phyloP scores from a whole-genome alignment of 805 yeast genomes.

The Lachancea dasiensis region DNA sequence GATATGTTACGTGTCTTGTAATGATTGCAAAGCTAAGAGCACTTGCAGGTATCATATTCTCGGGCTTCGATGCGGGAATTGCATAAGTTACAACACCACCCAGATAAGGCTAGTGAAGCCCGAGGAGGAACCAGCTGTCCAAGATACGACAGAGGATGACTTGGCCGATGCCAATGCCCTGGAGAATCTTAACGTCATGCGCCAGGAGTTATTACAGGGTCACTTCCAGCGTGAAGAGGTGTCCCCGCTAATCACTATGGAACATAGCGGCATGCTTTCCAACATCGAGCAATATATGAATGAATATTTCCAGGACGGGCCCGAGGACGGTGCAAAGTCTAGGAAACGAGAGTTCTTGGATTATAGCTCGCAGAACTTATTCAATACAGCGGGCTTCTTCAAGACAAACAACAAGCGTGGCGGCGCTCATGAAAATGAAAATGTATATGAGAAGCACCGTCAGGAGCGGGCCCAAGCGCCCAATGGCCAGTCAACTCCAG shows the following conservation, averaged over 20 bases:
- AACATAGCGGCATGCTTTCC: constrained; percentile 15
- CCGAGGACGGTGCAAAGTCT: neutral
- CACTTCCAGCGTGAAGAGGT: constrained; percentile 23
- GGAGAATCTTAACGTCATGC: constrained; percentile 5
- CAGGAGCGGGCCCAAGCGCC: too few species aligned
- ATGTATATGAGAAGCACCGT: neutral
- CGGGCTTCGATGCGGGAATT: constrained; percentile 83
- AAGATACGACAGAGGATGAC: neutral
- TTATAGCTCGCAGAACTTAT: constrained; percentile 15
- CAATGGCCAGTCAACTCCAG: too few species aligned
- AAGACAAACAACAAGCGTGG: constrained; percentile 5
- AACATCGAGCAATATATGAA: constrained; percentile 19
- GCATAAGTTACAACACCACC: constrained; percentile 81
- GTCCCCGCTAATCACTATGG: constrained; percentile 19
- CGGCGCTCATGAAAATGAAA: neutral
- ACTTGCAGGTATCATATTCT: constrained; percentile 71
- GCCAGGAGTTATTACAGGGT: constrained; percentile 15
- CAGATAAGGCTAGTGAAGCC: constrained; percentile 67
- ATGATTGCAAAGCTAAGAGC: constrained; percentile 83
- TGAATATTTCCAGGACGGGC: constrained; percentile 16
- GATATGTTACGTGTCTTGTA: constrained; percentile 71
- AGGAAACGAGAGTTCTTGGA: constrained; percentile 10
- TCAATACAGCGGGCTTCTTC: constrained; percentile 17
- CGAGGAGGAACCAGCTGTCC: constrained; percentile 39
- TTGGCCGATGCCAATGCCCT: constrained; percentile 2